These are phyloP conservation scores for Naegleria gruberi DNA, from an alignment of 208 protist species.

Conservation along the genomic window DNA sequence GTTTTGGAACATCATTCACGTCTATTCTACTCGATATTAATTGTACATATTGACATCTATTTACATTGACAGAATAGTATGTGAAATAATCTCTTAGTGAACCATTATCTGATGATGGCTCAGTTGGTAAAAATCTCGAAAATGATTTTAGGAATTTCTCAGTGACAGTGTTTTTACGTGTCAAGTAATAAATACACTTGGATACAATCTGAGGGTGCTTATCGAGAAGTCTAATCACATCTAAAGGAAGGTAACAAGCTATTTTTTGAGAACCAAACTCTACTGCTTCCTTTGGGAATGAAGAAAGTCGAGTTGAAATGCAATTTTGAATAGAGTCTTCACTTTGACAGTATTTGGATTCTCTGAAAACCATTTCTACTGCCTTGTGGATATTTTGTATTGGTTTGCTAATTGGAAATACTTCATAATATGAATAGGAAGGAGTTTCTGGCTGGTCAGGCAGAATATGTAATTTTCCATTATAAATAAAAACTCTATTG, in stretches of 20 bases:
- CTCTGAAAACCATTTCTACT: not conserved
- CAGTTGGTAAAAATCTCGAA: not conserved
- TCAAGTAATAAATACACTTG: not conserved
- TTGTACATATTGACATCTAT: constrained; percentile 15
- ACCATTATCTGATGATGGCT: not conserved
- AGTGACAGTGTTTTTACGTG: not conserved
- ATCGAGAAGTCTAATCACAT: not conserved
- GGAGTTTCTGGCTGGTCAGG: not conserved
- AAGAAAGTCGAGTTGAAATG: not conserved
- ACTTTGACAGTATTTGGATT: not conserved
- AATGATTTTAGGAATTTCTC: not conserved
- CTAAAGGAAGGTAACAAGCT: not conserved
- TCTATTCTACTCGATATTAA: not conserved
- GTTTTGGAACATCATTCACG: not conserved
- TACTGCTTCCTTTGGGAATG: not conserved
- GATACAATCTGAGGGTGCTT: not conserved
- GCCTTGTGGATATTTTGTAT: not conserved
- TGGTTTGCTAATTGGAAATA: not conserved
- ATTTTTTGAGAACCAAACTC: not conserved
- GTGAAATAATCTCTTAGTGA: not conserved
- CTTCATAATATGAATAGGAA: not conserved
- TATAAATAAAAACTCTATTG: constrained; percentile 18
- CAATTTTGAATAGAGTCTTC: not conserved
- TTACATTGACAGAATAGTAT: not conserved
- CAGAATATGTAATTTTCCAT: not conserved